These are phyloP conservation scores for Podospora australis DNA, from an alignment of 495 filamentous ascomycete species.

Conservation along the genomic window DNA sequence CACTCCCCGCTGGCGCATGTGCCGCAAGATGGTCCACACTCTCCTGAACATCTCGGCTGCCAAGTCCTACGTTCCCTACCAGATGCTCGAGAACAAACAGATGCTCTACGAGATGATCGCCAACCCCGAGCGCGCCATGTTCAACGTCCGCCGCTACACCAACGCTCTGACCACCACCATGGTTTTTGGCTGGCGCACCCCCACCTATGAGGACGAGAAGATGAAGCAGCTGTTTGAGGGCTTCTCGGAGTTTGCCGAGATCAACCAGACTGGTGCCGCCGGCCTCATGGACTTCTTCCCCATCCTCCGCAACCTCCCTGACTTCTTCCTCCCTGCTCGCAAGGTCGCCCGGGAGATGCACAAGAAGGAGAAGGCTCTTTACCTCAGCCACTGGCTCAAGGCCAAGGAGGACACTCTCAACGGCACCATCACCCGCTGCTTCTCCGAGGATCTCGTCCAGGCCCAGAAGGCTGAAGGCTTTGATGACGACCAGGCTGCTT, in stretches of 20 bases:
- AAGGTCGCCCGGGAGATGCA: conserved; percentile 25
- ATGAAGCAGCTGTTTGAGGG: conserved; percentile 48
- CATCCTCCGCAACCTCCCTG: conserved; percentile 34
- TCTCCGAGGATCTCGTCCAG: conserved; percentile 33
- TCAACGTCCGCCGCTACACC: conserved; percentile 48
- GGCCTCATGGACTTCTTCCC: conserved; percentile 40
- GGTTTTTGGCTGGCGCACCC: conserved; percentile 48
- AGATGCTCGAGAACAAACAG: conserved; percentile 45
- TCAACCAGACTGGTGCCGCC: conserved; percentile 36
- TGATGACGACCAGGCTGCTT: conserved; percentile 35
- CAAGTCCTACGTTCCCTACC: conserved; percentile 44
- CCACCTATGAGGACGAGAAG: conserved; percentile 43
- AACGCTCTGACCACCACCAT: conserved; percentile 51
- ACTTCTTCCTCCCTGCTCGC: conserved; percentile 29
- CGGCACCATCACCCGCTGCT: conserved; percentile 32
- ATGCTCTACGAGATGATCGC: conserved; percentile 42
- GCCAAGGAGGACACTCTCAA: conserved; percentile 22
- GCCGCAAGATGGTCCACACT: conserved; percentile 38
- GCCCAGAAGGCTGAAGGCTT: conserved; percentile 34
- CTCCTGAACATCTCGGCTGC: conserved; percentile 38
- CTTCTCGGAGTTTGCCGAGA: conserved; percentile 43
- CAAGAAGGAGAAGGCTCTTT: conserved; percentile 24
- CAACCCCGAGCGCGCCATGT: conserved; percentile 32
- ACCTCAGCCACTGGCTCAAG: conserved; percentile 28
- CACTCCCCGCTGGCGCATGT: conserved; percentile 33